Percentiles rank a stretch among this genome's conserved stretches.
Evolutionary conservation across 2,329 filamentous ascomycete genomes (phyloP).

Genomic region (Penicillium sp.): DNA sequence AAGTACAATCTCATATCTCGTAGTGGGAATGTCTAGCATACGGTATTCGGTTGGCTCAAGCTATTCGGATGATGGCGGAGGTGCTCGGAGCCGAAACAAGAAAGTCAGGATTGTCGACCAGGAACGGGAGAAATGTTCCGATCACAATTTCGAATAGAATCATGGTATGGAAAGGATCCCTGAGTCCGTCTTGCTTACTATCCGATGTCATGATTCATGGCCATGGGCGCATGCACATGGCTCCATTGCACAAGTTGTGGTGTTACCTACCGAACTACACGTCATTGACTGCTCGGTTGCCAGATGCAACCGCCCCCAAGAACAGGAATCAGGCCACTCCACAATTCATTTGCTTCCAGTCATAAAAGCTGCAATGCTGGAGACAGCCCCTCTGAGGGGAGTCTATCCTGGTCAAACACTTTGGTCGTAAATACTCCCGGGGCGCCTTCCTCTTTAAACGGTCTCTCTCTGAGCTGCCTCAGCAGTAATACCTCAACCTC

Average conservation of each 20-base stretch:
- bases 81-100: not conserved
- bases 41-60: not conserved
- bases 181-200: not conserved
- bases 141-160: constrained; percentile 2
- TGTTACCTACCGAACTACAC: constrained; percentile 12
- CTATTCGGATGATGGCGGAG: constrained; percentile 1
- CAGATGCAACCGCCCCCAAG: not conserved
- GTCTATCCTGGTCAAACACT: not conserved
- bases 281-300: constrained; percentile 17
- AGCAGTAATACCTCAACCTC: not conserved
- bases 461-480: not conserved
- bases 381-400: not conserved
- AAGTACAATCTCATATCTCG: not conserved
- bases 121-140: not conserved
- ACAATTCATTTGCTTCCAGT: not conserved
- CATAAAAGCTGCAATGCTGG: not conserved
- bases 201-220: constrained; percentile 14
- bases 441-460: not conserved
- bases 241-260: not conserved
- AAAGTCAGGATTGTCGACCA: not conserved
- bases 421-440: not conserved
- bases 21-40: not conserved
- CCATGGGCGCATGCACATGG: constrained; percentile 1
- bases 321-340: constrained; percentile 8
- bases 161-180: not conserved